Conservation (phyloP, 345 rosid species). For the Citrus maxima region DNA sequence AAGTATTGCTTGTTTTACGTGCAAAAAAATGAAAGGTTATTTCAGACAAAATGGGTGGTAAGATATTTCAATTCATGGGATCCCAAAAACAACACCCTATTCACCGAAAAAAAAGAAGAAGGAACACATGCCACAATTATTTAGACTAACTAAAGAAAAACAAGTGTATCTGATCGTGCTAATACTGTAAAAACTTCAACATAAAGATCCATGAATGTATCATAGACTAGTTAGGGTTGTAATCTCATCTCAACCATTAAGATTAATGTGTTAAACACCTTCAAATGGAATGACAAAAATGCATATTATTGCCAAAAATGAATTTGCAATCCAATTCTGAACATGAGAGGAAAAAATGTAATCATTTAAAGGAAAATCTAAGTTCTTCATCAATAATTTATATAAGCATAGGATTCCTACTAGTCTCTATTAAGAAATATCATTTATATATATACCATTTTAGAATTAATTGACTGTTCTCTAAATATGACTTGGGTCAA, state of each 20-base stretch:
- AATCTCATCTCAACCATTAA: neutral
- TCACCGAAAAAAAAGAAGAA: neutral
- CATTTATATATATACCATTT: neutral
- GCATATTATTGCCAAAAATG: no score
- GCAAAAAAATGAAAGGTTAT: neutral
- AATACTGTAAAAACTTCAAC: neutral
- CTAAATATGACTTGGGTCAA: neutral
- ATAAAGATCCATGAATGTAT: neutral
- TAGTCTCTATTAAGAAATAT: neutral
- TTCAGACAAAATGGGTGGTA: neutral
- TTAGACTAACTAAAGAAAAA: neutral
- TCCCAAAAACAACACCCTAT: neutral
- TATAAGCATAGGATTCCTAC: neutral
- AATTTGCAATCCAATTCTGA: no score
- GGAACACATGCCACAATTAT: neutral
- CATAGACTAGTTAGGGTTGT: neutral
- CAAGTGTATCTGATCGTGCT: neutral
- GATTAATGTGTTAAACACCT: neutral
- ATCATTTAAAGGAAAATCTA: no score
- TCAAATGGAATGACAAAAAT: neutral
- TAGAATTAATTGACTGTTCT: neutral
- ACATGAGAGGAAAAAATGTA: no score
- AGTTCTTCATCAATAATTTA: neutral
- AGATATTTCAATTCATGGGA: no score
- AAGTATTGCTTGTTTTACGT: neutral